These are phyloP conservation scores for Trametes hirsuta DNA, from an alignment of 1,284 basidiomycete genomes.

Conservation along the genomic window DNA sequence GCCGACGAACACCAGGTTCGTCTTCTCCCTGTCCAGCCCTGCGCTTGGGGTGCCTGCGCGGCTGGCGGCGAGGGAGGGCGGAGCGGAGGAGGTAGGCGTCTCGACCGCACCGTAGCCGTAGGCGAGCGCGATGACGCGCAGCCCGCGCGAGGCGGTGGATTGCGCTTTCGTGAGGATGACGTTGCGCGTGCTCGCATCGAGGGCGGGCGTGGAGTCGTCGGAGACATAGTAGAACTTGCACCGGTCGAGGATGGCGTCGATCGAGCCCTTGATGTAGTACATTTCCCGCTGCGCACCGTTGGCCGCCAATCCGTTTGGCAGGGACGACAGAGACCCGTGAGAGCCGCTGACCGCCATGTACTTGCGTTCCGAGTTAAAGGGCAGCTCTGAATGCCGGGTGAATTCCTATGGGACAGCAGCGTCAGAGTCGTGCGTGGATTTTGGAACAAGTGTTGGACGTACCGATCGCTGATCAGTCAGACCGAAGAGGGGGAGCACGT, in stretches of 20 bases:
- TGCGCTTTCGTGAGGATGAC: conserved; percentile 75
- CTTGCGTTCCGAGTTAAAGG: conserved; percentile 94
- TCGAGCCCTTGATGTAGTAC: conserved; percentile 92
- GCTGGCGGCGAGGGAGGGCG: conserved; percentile 29
- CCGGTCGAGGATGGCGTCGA: conserved; percentile 83
- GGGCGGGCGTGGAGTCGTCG: conserved; percentile 78
- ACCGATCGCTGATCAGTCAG: conserved; percentile 75
- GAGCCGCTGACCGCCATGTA: conserved; percentile 88
- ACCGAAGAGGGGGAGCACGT: conserved; percentile 75
- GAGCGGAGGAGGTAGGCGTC: conserved; percentile 34
- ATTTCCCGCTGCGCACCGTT: conserved; percentile 55
- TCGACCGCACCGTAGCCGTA: conserved; percentile 74
- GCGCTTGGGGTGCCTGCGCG: conserved; percentile 35
- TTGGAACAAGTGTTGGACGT: conserved; percentile 30
- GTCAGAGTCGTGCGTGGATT: too few species aligned
- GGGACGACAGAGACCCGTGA: conserved; percentile 40
- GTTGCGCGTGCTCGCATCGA: conserved; percentile 70
- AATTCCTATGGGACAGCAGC: conserved; percentile 53
- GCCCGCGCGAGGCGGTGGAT: conserved; percentile 72
- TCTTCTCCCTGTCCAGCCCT: conserved; percentile 44
- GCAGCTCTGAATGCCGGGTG: conserved; percentile 75
- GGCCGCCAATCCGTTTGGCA: conserved; percentile 42
- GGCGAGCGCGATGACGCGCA: conserved; percentile 91
- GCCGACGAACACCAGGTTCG: conserved; percentile 84
- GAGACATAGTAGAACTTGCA: conserved; percentile 90